Conservation (phyloP, 257 asterid genomes). For the Rehmannia glutinosa region DNA sequence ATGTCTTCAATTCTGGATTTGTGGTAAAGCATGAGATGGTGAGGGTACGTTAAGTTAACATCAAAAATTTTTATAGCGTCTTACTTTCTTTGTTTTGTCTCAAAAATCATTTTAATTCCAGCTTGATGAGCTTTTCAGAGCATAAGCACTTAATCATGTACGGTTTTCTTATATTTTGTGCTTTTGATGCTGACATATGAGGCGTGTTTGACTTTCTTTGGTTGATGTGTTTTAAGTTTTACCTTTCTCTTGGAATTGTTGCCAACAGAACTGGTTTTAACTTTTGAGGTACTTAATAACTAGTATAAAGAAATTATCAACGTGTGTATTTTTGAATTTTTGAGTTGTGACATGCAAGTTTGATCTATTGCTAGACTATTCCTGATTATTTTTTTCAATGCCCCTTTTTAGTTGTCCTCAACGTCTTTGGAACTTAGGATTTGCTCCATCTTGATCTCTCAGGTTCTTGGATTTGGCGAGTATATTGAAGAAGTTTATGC, state of each 20-base stretch:
- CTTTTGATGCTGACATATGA: neutral
- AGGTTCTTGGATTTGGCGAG: constrained; percentile 96
- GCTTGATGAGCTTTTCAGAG: neutral
- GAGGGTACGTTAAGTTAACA: neutral
- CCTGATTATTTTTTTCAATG: neutral
- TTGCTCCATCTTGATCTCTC: constrained; percentile 17
- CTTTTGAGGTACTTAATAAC: neutral
- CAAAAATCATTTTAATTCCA: neutral
- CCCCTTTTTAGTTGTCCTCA: neutral
- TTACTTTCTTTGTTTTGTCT: neutral
- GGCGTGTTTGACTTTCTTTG: neutral
- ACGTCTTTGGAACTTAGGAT: neutral
- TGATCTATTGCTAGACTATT: neutral
- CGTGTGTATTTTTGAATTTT: neutral
- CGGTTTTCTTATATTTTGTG: neutral
- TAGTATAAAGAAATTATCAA: neutral
- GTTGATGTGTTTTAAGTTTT: neutral
- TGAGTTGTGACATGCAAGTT: neutral
- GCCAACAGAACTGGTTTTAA: neutral
- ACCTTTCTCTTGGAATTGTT: neutral
- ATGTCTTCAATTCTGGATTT: neutral
- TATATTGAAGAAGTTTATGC: constrained; percentile 88
- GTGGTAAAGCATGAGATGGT: neutral
- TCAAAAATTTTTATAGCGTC: neutral
- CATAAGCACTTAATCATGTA: neutral